Evolutionary conservation across 2,329 filamentous ascomycete species (phyloP).

Genomic region (Aspergillus calidoustus): DNA sequence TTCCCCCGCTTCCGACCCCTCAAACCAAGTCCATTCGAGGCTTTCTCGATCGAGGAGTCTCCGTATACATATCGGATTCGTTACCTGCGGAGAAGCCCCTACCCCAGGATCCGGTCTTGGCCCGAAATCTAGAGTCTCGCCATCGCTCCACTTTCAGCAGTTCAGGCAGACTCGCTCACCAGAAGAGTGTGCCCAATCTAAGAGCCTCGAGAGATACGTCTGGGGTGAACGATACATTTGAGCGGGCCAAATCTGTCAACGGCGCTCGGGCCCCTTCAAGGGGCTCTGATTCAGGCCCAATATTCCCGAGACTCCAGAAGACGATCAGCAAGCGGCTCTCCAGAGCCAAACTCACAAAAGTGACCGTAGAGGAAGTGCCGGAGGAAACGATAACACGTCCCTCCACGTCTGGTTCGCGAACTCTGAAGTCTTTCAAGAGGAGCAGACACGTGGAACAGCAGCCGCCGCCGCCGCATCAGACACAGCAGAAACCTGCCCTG

Average conservation of each 20-base stretch:
- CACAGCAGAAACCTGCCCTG: background rate
- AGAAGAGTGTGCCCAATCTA: constrained; percentile 26
- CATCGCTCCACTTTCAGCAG: constrained; percentile 18
- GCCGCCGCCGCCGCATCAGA: background rate
- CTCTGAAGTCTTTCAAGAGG: constrained; percentile 28
- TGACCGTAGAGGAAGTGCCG: constrained; percentile 23
- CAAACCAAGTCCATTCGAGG: constrained; percentile 31
- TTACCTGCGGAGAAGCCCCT: constrained; percentile 35
- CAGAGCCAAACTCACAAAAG: constrained; percentile 27
- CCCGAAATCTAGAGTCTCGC: constrained; percentile 15
- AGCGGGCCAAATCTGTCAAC: constrained; percentile 31
- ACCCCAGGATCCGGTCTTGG: constrained; percentile 31
- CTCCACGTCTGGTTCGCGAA: constrained; percentile 32
- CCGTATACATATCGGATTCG: constrained; percentile 10
- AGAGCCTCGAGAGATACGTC: constrained; percentile 22
- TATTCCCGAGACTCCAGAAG: constrained; percentile 24
- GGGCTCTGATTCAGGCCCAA: constrained; percentile 17
- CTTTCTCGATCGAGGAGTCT: constrained; percentile 28
- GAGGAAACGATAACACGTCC: constrained; percentile 26
- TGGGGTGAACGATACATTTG: constrained; percentile 18
- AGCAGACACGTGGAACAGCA: constrained; percentile 25
- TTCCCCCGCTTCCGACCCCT: constrained; percentile 14
- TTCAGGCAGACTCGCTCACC: constrained; percentile 12
- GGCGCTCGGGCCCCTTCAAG: constrained; percentile 21
- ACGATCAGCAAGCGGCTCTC: constrained; percentile 32